Evolutionary conservation across 441 rosid genomes (phyloP), one percentile per base, ranked within the genome.

Genomic region (Dalechampia spathulata): DNA sequence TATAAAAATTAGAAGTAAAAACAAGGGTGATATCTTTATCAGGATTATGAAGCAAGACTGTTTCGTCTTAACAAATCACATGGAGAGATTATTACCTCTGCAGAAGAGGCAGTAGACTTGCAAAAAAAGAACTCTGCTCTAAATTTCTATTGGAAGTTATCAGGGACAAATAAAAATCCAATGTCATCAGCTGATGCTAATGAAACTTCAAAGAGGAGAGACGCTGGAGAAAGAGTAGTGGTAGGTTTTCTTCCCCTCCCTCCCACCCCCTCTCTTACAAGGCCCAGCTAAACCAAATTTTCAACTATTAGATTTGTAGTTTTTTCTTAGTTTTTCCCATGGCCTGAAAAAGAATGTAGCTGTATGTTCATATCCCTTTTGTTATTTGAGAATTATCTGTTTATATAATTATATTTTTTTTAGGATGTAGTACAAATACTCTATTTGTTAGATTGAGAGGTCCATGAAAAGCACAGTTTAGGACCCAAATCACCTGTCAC

Each of bases 11-110:
- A 53, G 27, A 39, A 48, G 56, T 46, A 6, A n/a, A 32, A 45
- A 30, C 28, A 25, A 23, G 16, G 41, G 27, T 45, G n/a, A 57
- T 21, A 49, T 52, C 58, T 34, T 65, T 52, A 55, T 49, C 64
- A 93, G 99, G 86, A 77, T 64, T 89, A 93, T 51, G 95, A 82
- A 72, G 93, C 97, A 52, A 85, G 97, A 78, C 79, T 93, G 37
- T 93, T 93, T 68, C 86, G 88, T 59, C 90, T 86, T 25, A 77
- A 77, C 62, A 85, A 85, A 80, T 72, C 76, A 57, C 80, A 77
- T 70, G 82, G 85, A 62, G 99, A 78, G 62, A 65, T 79, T 62
- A 63, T 76, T 68, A 71, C 75, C 47, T 87, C 90, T 65, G 96
- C 94, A 39, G 97, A 93, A 80, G 97, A 89, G 78, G 80, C 89